Evolutionary conservation across 768 basidiomycete genomes (phyloP), one percentile per base, ranked within the genome.

Genomic region (Rhodosporidiobolus odoratus): DNA sequence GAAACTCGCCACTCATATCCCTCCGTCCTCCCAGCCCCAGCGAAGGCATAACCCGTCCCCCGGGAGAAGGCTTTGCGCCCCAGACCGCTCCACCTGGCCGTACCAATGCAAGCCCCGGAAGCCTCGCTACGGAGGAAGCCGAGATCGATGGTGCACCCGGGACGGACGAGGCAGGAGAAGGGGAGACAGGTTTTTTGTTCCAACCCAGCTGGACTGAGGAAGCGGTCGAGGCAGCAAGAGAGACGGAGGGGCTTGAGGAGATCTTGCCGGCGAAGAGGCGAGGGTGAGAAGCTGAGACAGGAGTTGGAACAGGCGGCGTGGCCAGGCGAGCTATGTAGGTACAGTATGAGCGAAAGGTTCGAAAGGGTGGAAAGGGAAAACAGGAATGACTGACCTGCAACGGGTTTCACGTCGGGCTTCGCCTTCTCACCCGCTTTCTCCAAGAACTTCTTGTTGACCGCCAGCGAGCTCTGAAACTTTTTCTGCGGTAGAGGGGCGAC

Each of bases 381-480:
- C 19, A 9, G 34, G 19, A 12, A 23, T 2, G 40, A 64, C 65
- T 25, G 7, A 48, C 62, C 38, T 10, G 56, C 38, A 0, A 52
- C 52, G 2, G 58, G 63, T 52, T 71, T 72, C 9, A 56, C 43
- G n/a, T 74, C 66, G 1, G 56, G 72, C 30, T 78, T 75, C 21
- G 75, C 75, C 50, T 86, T 82, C 52, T 87, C 80, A 10, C 86
- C 86, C 65, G 88, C 89, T 84, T 94, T 95, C 82, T 92, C 90
- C 52, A 97, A 83, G 80, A 97, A 98, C 80, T 91, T 92, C 86
- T 93, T 95, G 83, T 91, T 95, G 80, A 97, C 91, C 78, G 92
- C 92, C 72, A 92, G 86, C 37, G 91, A 86, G 78, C 83, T 90
- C 80, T 93, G 94, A 77, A 89, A 87, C 83, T 97, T 98, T 68